Percentiles rank a stretch among this genome's conserved stretches.
These are phyloP conservation scores for Agarophyton chilense DNA, from an alignment of 23 red algal species.

Conservation along the genomic window DNA sequence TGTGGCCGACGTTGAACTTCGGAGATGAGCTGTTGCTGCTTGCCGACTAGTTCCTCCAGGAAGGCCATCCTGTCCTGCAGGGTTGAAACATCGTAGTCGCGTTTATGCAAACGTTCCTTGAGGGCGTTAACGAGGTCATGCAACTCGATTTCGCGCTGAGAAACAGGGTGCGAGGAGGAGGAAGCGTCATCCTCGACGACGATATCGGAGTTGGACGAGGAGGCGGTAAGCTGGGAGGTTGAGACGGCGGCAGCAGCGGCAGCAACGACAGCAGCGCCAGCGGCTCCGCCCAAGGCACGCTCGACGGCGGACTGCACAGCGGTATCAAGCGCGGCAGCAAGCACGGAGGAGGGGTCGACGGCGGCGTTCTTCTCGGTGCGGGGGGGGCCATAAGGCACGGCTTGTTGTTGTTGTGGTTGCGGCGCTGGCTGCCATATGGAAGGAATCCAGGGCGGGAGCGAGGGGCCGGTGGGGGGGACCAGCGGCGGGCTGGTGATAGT, in stretches of 20 bases:
- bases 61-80: conserved; percentile 12
- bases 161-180: conserved; percentile 15
- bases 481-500: not conserved
- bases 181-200: not conserved
- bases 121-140: conserved; percentile 2
- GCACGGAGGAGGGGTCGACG: conserved; percentile 41
- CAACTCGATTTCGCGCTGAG: conserved; percentile 32
- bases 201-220: conserved; percentile 7
- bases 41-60: not conserved
- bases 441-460: conserved; percentile 61
- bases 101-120: conserved; percentile 13
- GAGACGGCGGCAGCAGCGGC: not conserved
- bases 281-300: conserved; percentile 14
- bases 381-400: too few relatives aligned
- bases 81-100: conserved; percentile 16
- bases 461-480: conserved; percentile 20
- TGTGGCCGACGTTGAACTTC: not conserved
- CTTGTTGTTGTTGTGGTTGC: not conserved
- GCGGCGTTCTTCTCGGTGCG: not conserved
- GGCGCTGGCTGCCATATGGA: conserved; percentile 66
- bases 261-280: too few relatives aligned
- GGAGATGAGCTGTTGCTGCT: not conserved
- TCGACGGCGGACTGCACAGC: conserved; percentile 65
- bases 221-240: not conserved
- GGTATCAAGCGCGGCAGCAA: conserved; percentile 58